Conservation (phyloP, 2,329 filamentous ascomycete genomes). For the Fusarium citri region DNA sequence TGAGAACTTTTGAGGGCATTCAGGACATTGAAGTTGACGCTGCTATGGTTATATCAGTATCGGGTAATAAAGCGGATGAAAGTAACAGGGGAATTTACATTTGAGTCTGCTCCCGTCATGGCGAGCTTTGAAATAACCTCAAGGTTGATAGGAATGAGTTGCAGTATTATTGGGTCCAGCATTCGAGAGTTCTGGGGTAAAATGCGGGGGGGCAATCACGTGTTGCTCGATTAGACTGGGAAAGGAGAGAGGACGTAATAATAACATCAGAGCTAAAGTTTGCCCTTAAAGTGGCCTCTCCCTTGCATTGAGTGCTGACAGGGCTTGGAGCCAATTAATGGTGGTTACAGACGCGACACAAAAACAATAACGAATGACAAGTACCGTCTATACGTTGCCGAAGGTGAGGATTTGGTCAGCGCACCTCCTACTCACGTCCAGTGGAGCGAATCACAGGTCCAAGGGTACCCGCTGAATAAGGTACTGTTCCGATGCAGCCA, state of each 20-base stretch:
- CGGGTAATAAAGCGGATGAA: neutral
- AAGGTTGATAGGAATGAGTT: neutral
- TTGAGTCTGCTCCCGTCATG: neutral
- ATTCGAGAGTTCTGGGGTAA: neutral
- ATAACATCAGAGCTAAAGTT: neutral
- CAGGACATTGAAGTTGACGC: neutral
- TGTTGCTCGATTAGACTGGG: neutral
- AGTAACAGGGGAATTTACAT: neutral
- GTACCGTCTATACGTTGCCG: too few species aligned
- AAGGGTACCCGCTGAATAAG: too few species aligned
- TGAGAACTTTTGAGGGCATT: neutral
- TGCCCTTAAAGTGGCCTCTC: neutral
- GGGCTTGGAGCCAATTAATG: too few species aligned
- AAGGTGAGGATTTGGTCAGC: too few species aligned
- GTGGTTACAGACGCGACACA: too few species aligned
- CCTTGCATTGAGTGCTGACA: neutral
- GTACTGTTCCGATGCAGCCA: too few species aligned
- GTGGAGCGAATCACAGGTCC: too few species aligned
- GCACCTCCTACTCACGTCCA: too few species aligned
- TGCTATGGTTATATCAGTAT: neutral
- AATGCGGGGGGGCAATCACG: neutral
- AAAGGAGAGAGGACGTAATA: neutral
- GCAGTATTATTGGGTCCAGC: neutral
- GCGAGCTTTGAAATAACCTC: neutral
- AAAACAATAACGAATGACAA: too few species aligned